Conservation (phyloP, 352 stramenopile species). For the Phytophthora agathidicida region DNA sequence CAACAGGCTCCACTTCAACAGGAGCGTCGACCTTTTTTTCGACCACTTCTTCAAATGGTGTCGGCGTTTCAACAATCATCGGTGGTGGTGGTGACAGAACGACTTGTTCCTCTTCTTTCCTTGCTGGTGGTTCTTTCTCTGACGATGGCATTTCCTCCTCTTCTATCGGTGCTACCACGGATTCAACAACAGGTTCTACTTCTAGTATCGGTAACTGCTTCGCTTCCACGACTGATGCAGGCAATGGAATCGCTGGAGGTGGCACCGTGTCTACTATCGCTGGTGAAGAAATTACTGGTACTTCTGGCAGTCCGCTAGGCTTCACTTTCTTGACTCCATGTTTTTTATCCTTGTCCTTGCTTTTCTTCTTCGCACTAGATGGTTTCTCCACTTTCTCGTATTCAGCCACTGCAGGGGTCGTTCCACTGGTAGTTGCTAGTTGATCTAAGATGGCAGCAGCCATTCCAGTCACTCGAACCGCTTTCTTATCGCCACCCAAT, state of each 20-base stretch:
- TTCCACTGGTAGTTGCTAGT: conserved; percentile 28
- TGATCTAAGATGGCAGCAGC: conserved; percentile 66
- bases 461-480: conserved; percentile 65
- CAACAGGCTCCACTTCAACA: background rate
- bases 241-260: background rate
- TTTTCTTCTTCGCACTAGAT: conserved; percentile 28
- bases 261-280: background rate
- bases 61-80: background rate
- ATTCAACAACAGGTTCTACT: background rate
- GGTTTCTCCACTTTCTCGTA: conserved; percentile 33
- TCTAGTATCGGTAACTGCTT: background rate
- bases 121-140: background rate
- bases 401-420: conserved; percentile 5
- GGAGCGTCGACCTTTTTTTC: background rate
- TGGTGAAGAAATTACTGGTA: background rate
- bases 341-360: conserved; percentile 39
- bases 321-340: conserved; percentile 32
- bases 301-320: background rate
- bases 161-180: background rate
- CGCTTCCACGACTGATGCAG: background rate
- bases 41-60: background rate
- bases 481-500: conserved; percentile 52
- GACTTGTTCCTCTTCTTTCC: background rate
- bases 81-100: background rate
- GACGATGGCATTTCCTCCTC: background rate